phyloP scores from a whole-genome alignment of 2,329 filamentous ascomycete genomes.

The Trichophyton equinum region DNA sequence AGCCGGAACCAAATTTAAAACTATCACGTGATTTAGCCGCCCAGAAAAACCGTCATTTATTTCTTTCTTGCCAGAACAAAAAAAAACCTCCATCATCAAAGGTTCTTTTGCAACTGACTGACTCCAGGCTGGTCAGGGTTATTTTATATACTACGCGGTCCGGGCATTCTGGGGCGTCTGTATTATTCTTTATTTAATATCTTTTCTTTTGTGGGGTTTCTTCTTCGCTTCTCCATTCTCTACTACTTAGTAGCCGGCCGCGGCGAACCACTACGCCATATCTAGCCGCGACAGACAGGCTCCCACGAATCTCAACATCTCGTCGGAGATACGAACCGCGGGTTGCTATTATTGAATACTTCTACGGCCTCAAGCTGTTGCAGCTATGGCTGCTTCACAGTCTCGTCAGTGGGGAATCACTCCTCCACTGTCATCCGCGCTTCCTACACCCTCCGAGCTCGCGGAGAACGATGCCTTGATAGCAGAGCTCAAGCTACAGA shows the following conservation, averaged over 20 bases:
- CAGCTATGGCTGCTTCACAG: conserved; percentile 26
- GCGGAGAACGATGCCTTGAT: conserved; percentile 66
- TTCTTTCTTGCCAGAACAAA: background rate
- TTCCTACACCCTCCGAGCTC: conserved; percentile 67
- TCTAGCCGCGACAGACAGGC: background rate
- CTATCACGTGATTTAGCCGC: background rate
- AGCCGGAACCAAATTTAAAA: too few relatives aligned
- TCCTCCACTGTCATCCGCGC: conserved; percentile 62
- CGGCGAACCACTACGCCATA: background rate
- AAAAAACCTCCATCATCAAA: background rate
- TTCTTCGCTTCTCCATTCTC: background rate
- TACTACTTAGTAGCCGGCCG: background rate
- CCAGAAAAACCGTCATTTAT: background rate
- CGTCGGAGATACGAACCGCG: background rate
- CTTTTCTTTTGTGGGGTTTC: background rate
- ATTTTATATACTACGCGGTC: background rate
- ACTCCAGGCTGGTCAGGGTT: background rate
- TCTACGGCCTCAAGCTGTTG: background rate
- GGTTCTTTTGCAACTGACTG: background rate
- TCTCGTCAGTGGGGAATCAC: conserved; percentile 59
- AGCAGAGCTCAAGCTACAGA: conserved; percentile 72
- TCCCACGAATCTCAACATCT: background rate
- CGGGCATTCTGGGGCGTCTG: background rate
- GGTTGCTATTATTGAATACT: background rate
- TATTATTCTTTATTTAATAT: background rate